phyloP scores from a whole-genome alignment of 108 stramenopile species.

The Cyclotella atomus region DNA sequence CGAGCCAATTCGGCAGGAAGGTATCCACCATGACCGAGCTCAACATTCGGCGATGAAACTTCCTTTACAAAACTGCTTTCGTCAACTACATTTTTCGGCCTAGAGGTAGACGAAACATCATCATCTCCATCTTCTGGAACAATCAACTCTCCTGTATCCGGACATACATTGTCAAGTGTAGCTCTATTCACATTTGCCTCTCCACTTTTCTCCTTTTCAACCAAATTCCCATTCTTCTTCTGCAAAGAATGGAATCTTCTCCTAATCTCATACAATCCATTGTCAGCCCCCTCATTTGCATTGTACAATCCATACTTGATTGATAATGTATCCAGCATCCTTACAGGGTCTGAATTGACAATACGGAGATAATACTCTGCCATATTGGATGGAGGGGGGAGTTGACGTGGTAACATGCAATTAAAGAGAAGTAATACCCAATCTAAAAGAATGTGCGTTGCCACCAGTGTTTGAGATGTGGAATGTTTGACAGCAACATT shows the following conservation, averaged over 20 bases:
- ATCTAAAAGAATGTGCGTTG: slow-evolving; percentile 50
- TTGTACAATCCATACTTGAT: slow-evolving; percentile 43
- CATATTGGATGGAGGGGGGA: slow-evolving; percentile 33
- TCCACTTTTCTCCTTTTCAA: background rate
- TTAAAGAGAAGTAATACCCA: slow-evolving; percentile 47
- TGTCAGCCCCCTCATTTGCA: slow-evolving; percentile 29
- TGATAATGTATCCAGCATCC: slow-evolving; percentile 42
- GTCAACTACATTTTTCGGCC: slow-evolving; percentile 72
- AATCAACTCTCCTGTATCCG: slow-evolving; percentile 28
- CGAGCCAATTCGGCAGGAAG: slow-evolving; percentile 64
- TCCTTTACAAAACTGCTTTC: slow-evolving; percentile 59
- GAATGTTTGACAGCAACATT: slow-evolving; percentile 21
- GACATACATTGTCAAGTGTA: slow-evolving; percentile 28
- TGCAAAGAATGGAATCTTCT: slow-evolving; percentile 81
- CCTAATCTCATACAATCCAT: slow-evolving; percentile 73
- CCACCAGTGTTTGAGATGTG: slow-evolving; percentile 8
- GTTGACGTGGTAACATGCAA: slow-evolving; percentile 36
- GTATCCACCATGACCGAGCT: slow-evolving; percentile 85
- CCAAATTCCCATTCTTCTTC: slow-evolving; percentile 28
- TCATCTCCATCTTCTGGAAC: slow-evolving; percentile 28
- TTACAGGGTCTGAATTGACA: slow-evolving; percentile 49
- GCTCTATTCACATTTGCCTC: background rate
- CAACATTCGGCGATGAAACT: slow-evolving; percentile 56
- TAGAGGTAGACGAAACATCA: slow-evolving; percentile 1
- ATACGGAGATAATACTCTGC: slow-evolving; percentile 34